These are phyloP conservation scores for Ceratopteris richardii DNA, from an alignment of 75 land plant genomes.

Conservation along the genomic window DNA sequence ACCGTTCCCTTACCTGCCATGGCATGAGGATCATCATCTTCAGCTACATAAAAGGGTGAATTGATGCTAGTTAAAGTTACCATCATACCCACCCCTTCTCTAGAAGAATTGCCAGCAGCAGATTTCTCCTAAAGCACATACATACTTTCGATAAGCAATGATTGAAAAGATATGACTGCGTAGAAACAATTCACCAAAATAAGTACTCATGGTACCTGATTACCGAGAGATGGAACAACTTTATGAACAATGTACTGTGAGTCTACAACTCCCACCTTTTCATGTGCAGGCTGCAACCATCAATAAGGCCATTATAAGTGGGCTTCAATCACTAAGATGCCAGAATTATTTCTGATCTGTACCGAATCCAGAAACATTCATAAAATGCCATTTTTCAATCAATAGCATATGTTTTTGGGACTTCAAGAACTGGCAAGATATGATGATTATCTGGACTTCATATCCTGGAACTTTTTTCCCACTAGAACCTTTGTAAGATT, in stretches of 20 bases:
- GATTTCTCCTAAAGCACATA: constrained; percentile 8
- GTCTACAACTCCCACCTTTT: constrained; percentile 87
- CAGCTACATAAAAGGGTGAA: too few species aligned
- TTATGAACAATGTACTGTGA: constrained; percentile 76
- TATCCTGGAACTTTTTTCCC: neutral
- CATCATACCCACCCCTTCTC: constrained; percentile 18
- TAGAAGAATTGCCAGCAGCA: neutral
- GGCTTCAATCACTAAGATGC: too few species aligned
- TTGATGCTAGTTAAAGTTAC: too few species aligned
- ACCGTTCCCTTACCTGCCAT: constrained; percentile 10
- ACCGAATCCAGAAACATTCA: too few species aligned
- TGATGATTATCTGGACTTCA: neutral
- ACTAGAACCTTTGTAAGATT: too few species aligned
- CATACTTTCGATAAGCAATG: neutral
- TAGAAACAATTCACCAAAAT: neutral
- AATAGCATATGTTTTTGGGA: neutral
- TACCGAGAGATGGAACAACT: constrained; percentile 65
- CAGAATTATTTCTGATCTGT: too few species aligned
- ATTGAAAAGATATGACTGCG: neutral
- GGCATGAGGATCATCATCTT: neutral
- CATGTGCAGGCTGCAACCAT: constrained; percentile 67
- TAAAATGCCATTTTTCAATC: too few species aligned
- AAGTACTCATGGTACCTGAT: too few species aligned
- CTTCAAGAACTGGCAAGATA: neutral
- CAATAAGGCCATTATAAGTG: neutral